Evolutionary conservation across 2,329 filamentous ascomycete genomes (phyloP), one percentile per base, ranked within the genome.

Genomic region (Elsinoe fawcettii): DNA sequence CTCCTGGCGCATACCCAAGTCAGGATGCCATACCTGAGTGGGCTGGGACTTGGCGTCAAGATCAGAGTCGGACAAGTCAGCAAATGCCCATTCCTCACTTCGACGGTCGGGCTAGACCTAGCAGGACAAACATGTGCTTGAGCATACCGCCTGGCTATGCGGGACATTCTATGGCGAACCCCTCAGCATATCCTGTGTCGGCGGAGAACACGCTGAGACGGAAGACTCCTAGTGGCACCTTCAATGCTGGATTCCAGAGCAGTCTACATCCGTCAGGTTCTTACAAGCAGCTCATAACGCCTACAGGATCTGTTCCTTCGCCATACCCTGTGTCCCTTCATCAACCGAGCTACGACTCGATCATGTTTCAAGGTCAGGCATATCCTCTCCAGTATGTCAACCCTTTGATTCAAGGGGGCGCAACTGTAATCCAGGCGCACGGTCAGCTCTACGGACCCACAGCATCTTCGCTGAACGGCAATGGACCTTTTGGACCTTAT

Each of bases 141-240:
- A 30, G 30, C 32, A 53, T 53, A 53, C 32, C 32, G 12, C 49
- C 49, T 1, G 20, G 32, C 2, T 53, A 37, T 18, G 14, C 20
- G 32, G 22, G 32, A 11, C 34, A 53, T 8, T 14, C 30, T 4
- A 32, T 12, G 9, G 2, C 20, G 30, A 20, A 11, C 5, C 30
- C 46, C 25, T 53, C 49, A 18, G 25, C 49, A 14, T 34, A 53
- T 12, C 49, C 49, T 39, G 34, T 39, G 14, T 53, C 49, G 32
- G 69, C 70, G 56, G 90, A 96, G 70, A 85, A 95, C 70, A 87
- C 89, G 64, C 77, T 96, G 58, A 84, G 92, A 63, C 83, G 92
- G 63, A 97, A 97, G 72, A 97, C 92, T 7, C 93, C 92, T 3
- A 92, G 86, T 66, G 93, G 92, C n/a, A 96, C 90, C 36, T 80